phyloP scores from a whole-genome alignment of 352 stramenopile species.

The Thraustochytrium sp. region DNA sequence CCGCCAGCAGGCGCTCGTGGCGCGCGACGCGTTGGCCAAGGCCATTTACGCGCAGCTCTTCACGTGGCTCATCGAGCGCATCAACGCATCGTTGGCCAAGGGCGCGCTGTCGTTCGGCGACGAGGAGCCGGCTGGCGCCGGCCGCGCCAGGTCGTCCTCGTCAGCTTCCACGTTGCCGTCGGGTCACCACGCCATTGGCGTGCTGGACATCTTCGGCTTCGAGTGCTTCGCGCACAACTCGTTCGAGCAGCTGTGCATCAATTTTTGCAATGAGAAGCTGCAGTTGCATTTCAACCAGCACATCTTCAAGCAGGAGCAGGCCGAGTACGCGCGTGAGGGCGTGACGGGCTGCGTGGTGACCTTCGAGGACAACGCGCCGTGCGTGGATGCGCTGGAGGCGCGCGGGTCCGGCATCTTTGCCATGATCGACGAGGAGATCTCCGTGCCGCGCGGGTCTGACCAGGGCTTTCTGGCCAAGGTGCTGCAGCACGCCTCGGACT shows the following conservation, averaged over 20 bases:
- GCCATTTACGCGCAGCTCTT: constrained; percentile 94
- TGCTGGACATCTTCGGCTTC: constrained; percentile 83
- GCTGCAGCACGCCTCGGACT: not conserved
- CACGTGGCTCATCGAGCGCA: constrained; percentile 88
- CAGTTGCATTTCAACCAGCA: constrained; percentile 86
- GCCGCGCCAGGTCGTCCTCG: not conserved
- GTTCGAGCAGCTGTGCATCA: constrained; percentile 85
- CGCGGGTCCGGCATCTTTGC: constrained; percentile 52
- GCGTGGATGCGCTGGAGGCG: constrained; percentile 9
- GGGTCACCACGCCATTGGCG: constrained; percentile 58
- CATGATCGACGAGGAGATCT: constrained; percentile 94
- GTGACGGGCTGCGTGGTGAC: constrained; percentile 78
- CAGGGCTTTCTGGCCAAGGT: constrained; percentile 52
- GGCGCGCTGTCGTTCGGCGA: not conserved
- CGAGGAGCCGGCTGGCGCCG: not conserved
- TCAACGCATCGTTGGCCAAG: constrained; percentile 57
- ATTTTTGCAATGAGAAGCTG: constrained; percentile 84
- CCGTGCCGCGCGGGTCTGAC: constrained; percentile 75
- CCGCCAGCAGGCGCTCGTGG: constrained; percentile 70
- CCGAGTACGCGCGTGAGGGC: constrained; percentile 92
- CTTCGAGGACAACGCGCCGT: constrained; percentile 76
- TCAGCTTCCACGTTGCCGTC: not conserved
- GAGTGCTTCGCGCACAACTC: constrained; percentile 81
- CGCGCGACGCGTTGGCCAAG: constrained; percentile 91
- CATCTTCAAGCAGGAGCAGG: constrained; percentile 93